Base-by-base conservation (phyloP, 345 rosid species). In the Anacardium occidentale region DNA sequence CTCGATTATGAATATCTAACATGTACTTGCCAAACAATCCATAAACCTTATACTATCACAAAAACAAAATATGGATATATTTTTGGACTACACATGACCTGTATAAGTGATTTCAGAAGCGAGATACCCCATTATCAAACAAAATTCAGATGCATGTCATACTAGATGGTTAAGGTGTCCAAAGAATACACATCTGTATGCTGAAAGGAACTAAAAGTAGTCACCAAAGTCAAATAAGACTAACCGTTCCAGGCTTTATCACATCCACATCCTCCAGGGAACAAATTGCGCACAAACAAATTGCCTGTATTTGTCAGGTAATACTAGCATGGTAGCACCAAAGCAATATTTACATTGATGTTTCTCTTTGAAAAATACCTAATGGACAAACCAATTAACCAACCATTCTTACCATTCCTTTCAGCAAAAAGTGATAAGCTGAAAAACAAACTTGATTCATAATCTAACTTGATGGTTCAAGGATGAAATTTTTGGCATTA, bases 221-320 rank as follows among this genome's bases (percentile, higher is more conserved):
- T 1, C 22, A 14, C 34, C 53, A 62, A 60, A 9, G 15, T 63
- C 26, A 71, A 45, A 56, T 50, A 69, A 20, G 61, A 74, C 77
- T 24, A 47, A 87, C 98, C 98, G 90, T 89, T 73, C 97, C 98
- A 29, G 95, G 97, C 84, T 91, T 88, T 45, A 89, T 79, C 40
- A 78, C 48, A 64, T 79, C 84, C 81, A 86, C 89, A 66, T 95
- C 99, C 85, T 92, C 98, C 75, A 95, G 82, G 55, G 99, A 92
- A 74, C 99, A 95, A 65, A 95, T 89, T 59, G 81, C 99, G 61
- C 91, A 78, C 99, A 92, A 82, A 51, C 42, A 72, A 76, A 62
- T 20, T 34, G 71, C 1, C 34, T 54, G 64, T 18, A 32, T 74
- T 50, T 69, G 74, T 83, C 64, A 62, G 55, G 64, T 8, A 58